phyloP scores from a whole-genome alignment of 441 rosid genomes.

The Adansonia madagascariensis region DNA sequence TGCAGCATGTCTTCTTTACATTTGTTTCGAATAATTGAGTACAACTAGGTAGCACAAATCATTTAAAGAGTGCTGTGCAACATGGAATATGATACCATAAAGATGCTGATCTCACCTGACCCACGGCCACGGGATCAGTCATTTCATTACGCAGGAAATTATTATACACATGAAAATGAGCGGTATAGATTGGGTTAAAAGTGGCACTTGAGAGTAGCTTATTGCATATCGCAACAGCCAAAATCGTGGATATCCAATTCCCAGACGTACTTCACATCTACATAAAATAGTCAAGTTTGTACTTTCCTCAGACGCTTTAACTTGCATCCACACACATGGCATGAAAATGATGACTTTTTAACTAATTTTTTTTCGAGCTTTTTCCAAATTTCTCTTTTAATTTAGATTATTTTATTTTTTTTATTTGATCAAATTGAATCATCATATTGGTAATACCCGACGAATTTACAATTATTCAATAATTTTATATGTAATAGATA shows the following conservation, averaged over 20 bases:
- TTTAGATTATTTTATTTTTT: no score
- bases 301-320: neutral
- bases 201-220: neutral
- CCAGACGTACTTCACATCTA: neutral
- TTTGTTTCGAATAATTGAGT: neutral
- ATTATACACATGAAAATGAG: neutral
- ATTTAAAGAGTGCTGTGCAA: no score
- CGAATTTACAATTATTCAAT: no score
- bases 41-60: neutral
- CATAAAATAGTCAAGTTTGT: neutral
- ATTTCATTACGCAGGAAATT: neutral
- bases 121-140: neutral
- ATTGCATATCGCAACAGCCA: neutral
- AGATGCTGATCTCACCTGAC: conserved; percentile 2
- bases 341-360: neutral
- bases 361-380: neutral
- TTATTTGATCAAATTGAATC: no score
- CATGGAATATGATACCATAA: neutral
- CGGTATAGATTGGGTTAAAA: neutral
- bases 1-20: neutral
- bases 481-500: no score
- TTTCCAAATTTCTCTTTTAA: no score
- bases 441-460: no score
- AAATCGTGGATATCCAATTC: neutral
- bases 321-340: conserved; percentile 7